Evolutionary conservation across 192 early-diverging fungal genomes (phyloP), one percentile per base, ranked within the genome.

Genomic region (Coemansia sp.): DNA sequence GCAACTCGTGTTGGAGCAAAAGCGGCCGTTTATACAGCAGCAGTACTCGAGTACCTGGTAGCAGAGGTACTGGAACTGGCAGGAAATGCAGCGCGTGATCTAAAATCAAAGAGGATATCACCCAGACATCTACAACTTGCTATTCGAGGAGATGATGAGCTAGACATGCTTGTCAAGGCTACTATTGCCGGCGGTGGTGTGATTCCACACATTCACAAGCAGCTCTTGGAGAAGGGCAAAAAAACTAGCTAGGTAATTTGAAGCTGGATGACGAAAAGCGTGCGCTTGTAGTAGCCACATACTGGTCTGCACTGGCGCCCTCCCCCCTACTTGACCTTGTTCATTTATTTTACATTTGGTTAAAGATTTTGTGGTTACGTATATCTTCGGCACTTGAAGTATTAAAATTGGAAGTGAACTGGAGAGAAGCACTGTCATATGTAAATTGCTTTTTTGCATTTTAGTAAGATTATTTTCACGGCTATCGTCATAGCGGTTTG

Each of bases 11-110:
- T 95, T 9, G 91, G 92, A 7, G 90, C 93, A 60, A 92, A 93
- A 64, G 94, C 94, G 7, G 92, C 93, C 9, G 93, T 96, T 0
- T 96, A 96, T 75, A 88, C 87, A 58, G 92, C 94, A 12, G 94
- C 94, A 7, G 90, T 96, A 63, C 82, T 96, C 23, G 94, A 96
- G 84, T 96, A 96, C 75, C 81, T 96, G 50, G 92, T 92, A 21
- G 94, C 94, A 10, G 94, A 96, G 81, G 91, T 96, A 4, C 83
- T 96, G 28, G 94, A 96, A 76, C 85, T 96, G 64, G 92, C 93
- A 50, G 93, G 93, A 22, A 95, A 95, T 78, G 93, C 93, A 5
- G 89, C 92, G 44, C 92, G 91, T 67, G 93, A 95, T 62, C 74
- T 94, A 22, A 94, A 94, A 69, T 90, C 92, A 50, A 95, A 94